Base-by-base conservation (phyloP, 768 basidiomycete species). In the Panellus pusillus region DNA sequence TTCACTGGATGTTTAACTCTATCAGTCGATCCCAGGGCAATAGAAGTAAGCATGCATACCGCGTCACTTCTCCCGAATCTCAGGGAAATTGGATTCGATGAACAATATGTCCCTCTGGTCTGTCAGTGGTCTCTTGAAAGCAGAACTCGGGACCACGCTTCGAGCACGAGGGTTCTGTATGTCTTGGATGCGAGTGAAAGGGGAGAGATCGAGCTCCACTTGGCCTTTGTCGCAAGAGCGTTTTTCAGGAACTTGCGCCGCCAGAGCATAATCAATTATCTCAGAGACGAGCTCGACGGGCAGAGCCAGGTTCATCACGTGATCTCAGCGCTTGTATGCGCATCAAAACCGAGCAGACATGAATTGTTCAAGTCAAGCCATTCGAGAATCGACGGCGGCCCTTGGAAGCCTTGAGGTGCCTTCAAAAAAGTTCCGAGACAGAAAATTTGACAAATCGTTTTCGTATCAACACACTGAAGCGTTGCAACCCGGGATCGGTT, bases 251-350 rank as follows among this genome's bases (percentile, higher is more conserved):
- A 18, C 11, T 20, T 54, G 27, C 13, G 44, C n/a, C 20, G 62
- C 49, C 14, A 70, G 58, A 24, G 68, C 37, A 44, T 57, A 49
- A 2, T 49, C 47, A n/a, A 71, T 55, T 14, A 75, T 70, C 58
- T 73, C 69, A 39, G 61, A 53, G 19, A 72, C 54, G 40, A 75
- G 66, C 64, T 75, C 73, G 20, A 59, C 55, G 42, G 73, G 73
- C 38, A 73, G 41, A 40, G 19, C 39, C 11, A 20, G 8, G 17
- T 18, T 18, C 42, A 44, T 44, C 24, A 24, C 24, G 24, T 24
- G 24, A 24, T 24, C 3, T 6, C 24, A 6, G 3, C 24, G 24
- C 24, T 24, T 2, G 24, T 24, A 24, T 24, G 24, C 24, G 24
- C 24, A 24, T 24, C 24, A 24, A 24, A n/a, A 24, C 24, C 24